phyloP scores from a whole-genome alignment of 768 basidiomycete species.

The Naganishia antarctica region DNA sequence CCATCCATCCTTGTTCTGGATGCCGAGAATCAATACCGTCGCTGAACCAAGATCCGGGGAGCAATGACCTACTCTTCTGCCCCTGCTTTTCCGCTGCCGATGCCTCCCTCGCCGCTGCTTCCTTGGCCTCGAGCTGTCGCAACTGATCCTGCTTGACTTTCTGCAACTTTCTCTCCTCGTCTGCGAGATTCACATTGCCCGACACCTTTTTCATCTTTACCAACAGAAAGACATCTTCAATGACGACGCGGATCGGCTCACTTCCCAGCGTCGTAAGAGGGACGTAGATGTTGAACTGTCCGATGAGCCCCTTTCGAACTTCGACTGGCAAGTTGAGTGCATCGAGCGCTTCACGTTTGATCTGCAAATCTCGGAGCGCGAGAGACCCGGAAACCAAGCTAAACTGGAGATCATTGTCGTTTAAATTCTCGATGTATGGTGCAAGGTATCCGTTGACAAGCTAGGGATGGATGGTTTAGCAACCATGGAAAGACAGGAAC shows the following conservation, averaged over 20 bases:
- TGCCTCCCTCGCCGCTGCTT: slow-evolving; percentile 53
- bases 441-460: slow-evolving; percentile 86
- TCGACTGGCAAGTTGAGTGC: slow-evolving; percentile 93
- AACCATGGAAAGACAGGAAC: neutral
- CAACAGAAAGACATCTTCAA: slow-evolving; percentile 93
- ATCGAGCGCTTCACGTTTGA: slow-evolving; percentile 90
- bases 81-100: slow-evolving; percentile 47
- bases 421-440: slow-evolving; percentile 93
- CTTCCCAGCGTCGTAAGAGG: slow-evolving; percentile 28
- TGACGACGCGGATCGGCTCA: slow-evolving; percentile 76
- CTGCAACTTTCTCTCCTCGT: slow-evolving; percentile 76
- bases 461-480: slow-evolving; percentile 44
- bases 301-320: slow-evolving; percentile 73
- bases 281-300: slow-evolving; percentile 3
- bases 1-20: slow-evolving; percentile 20
- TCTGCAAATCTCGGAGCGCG: slow-evolving; percentile 64
- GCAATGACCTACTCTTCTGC: slow-evolving; percentile 27
- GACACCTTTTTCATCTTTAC: slow-evolving; percentile 64
- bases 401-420: slow-evolving; percentile 72
- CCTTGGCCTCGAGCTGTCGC: slow-evolving; percentile 67
- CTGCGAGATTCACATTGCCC: slow-evolving; percentile 66
- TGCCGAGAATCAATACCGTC: no score
- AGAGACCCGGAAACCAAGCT: slow-evolving; percentile 16
- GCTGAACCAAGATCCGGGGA: no score
- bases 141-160: slow-evolving; percentile 83